Percentiles rank a stretch among this genome's conserved stretches.
Conservation (phyloP, 139 green algal genomes). For the Chlamydomonas asymmetrica region DNA sequence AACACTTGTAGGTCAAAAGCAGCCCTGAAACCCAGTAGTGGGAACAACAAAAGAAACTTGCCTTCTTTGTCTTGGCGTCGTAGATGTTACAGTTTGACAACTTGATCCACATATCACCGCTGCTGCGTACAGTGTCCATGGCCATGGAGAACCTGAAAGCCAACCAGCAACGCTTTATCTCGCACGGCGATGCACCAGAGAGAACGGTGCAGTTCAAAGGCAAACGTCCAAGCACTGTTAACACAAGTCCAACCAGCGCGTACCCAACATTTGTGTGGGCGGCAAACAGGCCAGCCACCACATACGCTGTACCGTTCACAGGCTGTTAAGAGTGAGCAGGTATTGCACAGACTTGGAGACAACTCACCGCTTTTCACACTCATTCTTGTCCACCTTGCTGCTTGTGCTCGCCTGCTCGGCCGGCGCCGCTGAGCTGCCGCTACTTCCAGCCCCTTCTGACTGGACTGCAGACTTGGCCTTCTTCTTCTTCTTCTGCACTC, state of each 20-base stretch:
- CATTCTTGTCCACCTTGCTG: constrained; percentile 31
- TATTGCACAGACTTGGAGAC: too few relatives aligned
- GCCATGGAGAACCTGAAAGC: constrained; percentile 34
- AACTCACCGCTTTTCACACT: constrained; percentile 26
- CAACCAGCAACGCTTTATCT: background rate
- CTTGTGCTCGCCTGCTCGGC: background rate
- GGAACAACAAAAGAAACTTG: too few relatives aligned
- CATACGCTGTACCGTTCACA: too few relatives aligned
- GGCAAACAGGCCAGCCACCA: too few relatives aligned
- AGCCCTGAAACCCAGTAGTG: too few relatives aligned
- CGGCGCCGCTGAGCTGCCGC: background rate
- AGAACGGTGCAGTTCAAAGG: too few relatives aligned
- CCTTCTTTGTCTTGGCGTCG: constrained; percentile 50
- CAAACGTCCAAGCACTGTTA: too few relatives aligned
- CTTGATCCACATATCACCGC: constrained; percentile 58
- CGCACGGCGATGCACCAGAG: background rate
- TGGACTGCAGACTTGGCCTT: constrained; percentile 34
- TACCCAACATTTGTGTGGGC: too few relatives aligned
- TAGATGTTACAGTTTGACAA: constrained; percentile 40
- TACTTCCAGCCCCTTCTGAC: too few relatives aligned
- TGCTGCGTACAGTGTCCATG: constrained; percentile 14
- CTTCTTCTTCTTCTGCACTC: constrained; percentile 42
- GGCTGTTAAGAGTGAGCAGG: too few relatives aligned
- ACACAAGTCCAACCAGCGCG: too few relatives aligned
- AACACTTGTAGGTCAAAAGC: background rate